Percentiles rank a stretch among this genome's conserved stretches.
Conservation (phyloP, 805 yeast genomes). For the Debaryomyces maramus region DNA sequence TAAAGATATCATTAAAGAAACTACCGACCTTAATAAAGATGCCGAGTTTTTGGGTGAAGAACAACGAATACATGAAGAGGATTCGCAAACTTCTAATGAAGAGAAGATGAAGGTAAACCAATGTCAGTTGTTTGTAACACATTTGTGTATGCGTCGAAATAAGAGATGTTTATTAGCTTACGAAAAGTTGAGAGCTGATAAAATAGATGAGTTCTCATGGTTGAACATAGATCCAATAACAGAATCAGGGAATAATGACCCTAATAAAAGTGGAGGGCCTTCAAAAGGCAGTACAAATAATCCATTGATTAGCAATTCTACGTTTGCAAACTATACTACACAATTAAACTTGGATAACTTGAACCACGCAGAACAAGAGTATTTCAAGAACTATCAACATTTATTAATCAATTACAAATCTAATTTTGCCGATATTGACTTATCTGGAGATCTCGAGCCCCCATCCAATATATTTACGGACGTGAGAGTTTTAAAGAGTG, state of each 20-base stretch:
- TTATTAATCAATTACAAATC: slow-evolving; percentile 75
- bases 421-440: slow-evolving; percentile 75
- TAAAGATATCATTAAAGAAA: slow-evolving; percentile 69
- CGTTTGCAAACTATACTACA: slow-evolving; percentile 23
- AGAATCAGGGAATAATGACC: slow-evolving; percentile 13
- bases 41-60: slow-evolving; percentile 48
- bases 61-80: slow-evolving; percentile 19
- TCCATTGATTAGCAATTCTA: slow-evolving; percentile 7
- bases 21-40: slow-evolving; percentile 58
- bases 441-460: slow-evolving; percentile 87
- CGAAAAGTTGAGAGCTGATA: slow-evolving; percentile 66
- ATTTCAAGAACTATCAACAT: slow-evolving; percentile 67
- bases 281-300: slow-evolving; percentile 1
- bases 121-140: slow-evolving; percentile 68
- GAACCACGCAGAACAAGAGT: slow-evolving; percentile 79
- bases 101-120: slow-evolving; percentile 51
- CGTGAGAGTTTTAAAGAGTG: slow-evolving; percentile 88
- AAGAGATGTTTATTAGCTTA: slow-evolving; percentile 88
- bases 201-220: slow-evolving; percentile 73
- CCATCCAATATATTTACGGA: slow-evolving; percentile 91
- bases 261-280: not conserved
- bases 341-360: slow-evolving; percentile 46
- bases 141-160: slow-evolving; percentile 79
- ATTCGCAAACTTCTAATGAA: slow-evolving; percentile 21
- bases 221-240: slow-evolving; percentile 52